Evolutionary conservation across 2,329 filamentous ascomycete species (phyloP).

Genomic region (Apiospora koreana): DNA sequence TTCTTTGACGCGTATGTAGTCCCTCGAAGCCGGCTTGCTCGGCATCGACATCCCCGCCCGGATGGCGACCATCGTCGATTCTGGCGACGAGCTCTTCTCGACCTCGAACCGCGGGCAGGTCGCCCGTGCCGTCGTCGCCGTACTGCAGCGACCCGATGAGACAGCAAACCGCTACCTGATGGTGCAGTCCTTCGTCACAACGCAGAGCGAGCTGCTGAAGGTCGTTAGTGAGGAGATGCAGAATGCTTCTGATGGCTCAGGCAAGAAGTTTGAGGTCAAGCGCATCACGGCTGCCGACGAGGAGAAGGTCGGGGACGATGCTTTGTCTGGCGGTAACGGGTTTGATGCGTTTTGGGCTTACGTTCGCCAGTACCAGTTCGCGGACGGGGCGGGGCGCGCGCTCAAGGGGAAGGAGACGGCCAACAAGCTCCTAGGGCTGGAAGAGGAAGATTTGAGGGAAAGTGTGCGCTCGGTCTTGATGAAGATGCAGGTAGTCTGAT

Average conservation of each 20-base stretch:
- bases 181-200: conserved; percentile 57
- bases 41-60: conserved; percentile 51
- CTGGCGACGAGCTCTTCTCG: conserved; percentile 53
- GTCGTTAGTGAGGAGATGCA: conserved; percentile 43
- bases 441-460: conserved; percentile 25
- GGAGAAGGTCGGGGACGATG: conserved; percentile 39
- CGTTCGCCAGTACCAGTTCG: conserved; percentile 24
- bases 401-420: conserved; percentile 21
- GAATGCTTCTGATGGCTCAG: conserved; percentile 32
- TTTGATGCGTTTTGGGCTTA: conserved; percentile 32
- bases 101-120: conserved; percentile 53
- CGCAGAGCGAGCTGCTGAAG: conserved; percentile 58
- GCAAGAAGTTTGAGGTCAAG: conserved; percentile 52
- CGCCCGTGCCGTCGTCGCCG: conserved; percentile 50
- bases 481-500: background rate
- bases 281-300: conserved; percentile 35
- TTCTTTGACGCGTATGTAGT: conserved; percentile 22
- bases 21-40: conserved; percentile 48
- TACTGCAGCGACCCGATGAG: conserved; percentile 48
- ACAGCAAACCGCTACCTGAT: conserved; percentile 61
- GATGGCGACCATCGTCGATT: conserved; percentile 56
- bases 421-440: conserved; percentile 24
- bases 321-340: conserved; percentile 40
- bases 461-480: background rate
- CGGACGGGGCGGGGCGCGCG: conserved; percentile 26